Evolutionary conservation across 352 stramenopile species (phyloP).

Genomic region (Thraustotheca clavata): DNA sequence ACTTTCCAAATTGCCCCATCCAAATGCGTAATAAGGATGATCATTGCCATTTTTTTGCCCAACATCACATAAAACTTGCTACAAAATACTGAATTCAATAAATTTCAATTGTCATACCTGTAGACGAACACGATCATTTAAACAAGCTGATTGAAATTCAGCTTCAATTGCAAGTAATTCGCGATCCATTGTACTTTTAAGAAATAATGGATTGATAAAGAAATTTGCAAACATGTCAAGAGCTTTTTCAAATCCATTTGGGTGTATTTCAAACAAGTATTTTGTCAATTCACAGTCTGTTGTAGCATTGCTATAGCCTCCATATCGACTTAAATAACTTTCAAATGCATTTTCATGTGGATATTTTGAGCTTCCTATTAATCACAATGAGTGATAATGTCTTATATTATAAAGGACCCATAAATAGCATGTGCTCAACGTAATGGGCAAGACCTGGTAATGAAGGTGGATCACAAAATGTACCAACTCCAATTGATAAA

Average conservation of each 20-base stretch:
- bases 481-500: constrained; percentile 33
- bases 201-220: constrained; percentile 70
- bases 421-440: constrained; percentile 77
- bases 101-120: constrained; percentile 22
- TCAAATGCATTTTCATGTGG: constrained; percentile 85
- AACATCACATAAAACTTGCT: constrained; percentile 34
- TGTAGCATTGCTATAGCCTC: constrained; percentile 73
- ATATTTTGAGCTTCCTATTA: constrained; percentile 56
- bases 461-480: constrained; percentile 28
- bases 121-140: constrained; percentile 35
- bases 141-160: constrained; percentile 40
- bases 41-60: neutral
- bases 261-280: constrained; percentile 76
- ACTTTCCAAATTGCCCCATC: constrained; percentile 48
- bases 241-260: constrained; percentile 26
- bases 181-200: constrained; percentile 36
- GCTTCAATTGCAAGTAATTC: constrained; percentile 57
- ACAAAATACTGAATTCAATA: too few species aligned
- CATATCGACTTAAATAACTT: constrained; percentile 55
- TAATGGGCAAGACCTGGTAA: constrained; percentile 35
- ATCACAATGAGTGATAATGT: neutral
- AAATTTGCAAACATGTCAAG: constrained; percentile 86
- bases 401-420: constrained; percentile 23
- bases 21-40: constrained; percentile 45
- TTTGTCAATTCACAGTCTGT: constrained; percentile 79